Conservation (phyloP, 306 rosid species). For the Aeschynomene evenia region DNA sequence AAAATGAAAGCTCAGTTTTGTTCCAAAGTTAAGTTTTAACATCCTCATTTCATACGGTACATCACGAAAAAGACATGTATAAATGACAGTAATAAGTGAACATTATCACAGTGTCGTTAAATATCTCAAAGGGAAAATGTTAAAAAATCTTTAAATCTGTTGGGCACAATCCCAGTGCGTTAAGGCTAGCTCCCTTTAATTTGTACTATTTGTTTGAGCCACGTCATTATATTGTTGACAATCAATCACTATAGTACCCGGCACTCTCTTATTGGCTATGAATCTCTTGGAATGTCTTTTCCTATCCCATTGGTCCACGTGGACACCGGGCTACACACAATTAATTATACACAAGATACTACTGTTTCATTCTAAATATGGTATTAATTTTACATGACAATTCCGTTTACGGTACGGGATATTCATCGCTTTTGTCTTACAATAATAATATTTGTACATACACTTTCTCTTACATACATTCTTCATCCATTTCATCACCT, state of each 20-base stretch:
- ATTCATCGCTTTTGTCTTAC: not conserved
- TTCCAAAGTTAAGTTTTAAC: slow-evolving; percentile 36
- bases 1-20: slow-evolving; percentile 56
- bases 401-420: not conserved
- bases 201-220: not conserved
- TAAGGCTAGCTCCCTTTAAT: not conserved
- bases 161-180: not conserved
- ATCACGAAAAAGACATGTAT: slow-evolving; percentile 17
- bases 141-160: slow-evolving; percentile 1
- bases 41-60: slow-evolving; percentile 1
- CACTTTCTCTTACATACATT: too few species aligned
- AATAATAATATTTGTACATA: too few species aligned
- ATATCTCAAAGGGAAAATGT: not conserved
- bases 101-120: not conserved
- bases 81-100: not conserved
- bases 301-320: not conserved
- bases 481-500: too few species aligned
- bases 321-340: not conserved
- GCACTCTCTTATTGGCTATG: slow-evolving; percentile 23
- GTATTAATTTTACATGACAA: not conserved
- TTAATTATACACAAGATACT: not conserved
- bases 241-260: slow-evolving; percentile 12
- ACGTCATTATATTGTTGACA: slow-evolving; percentile 19
- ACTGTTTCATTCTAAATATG: not conserved
- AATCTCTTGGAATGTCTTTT: slow-evolving; percentile 26